Evolutionary conservation across 495 filamentous ascomycete species (phyloP), one percentile per base, ranked within the genome.

Genomic region (Bombardia bombarda): DNA sequence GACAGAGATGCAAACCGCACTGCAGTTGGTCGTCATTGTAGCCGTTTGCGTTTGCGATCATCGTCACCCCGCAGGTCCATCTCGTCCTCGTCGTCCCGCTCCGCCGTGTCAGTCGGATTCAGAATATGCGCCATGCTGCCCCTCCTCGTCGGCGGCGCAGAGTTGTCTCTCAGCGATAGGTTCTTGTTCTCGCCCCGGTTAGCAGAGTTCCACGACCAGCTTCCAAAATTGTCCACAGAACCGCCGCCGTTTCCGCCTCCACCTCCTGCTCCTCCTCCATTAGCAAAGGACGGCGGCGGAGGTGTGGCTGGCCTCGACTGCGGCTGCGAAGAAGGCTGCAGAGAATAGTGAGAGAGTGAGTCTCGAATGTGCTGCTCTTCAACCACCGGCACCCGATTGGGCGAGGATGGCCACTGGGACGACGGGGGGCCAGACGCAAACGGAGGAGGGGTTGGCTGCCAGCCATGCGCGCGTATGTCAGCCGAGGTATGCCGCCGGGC

Each of bases 401-500:
- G 90, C 13, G 87, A 92, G 1, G 87, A 83, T 2, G 90, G 88
- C 87, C 88, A 96, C 38, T 86, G 84, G 19, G 77, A 61, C 8
- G 81, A 86, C 26, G 80, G 77, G 18, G 86, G 82, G 3, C 82
- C 82, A 17, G 84, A 82, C 3, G 67, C 72, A 47, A 73, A 66
- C 45, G 87, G 87, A 10, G 89, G 86, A 3, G 87, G 88, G 20
- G 74, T 74, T 13, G 78, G 73, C 50, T 84, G 80, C 92, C 92
- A 96, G 39, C 87, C 86, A 51, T 85, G 84, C 31, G 85, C 79
- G 22, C 92, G 85, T 50, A 98, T 97, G 53, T 98, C 92, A 41
- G 92, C 92, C 36, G 90, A 92, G 1, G 92, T 98, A 62, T 98
- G 92, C 32, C 92, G 80, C 17, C 92, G 82, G 23, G 82, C 75